phyloP scores from a whole-genome alignment of 371 early-diverging fungal species.

The Capniomyces stellatus region DNA sequence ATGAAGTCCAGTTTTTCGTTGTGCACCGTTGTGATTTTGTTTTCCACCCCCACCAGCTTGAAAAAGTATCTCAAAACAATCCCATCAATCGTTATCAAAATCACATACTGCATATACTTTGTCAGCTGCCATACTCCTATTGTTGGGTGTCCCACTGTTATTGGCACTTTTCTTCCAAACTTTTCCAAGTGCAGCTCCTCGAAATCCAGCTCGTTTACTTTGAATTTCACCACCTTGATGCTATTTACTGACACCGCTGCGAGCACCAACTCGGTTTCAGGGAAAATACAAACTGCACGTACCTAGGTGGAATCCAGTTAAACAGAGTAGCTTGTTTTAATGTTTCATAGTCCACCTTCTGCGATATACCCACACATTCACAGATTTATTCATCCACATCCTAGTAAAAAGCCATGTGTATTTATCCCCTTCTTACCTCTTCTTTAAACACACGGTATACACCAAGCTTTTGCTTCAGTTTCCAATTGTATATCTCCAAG shows the following conservation, averaged over 20 bases:
- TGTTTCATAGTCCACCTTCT: not conserved
- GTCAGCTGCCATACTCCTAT: not conserved
- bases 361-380: not conserved
- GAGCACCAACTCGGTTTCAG: not conserved
- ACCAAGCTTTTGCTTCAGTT: not conserved
- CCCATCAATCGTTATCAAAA: not conserved
- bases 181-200: not conserved
- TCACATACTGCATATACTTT: not conserved
- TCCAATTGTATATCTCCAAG: not conserved
- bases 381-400: no score
- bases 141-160: not conserved
- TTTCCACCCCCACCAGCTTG: not conserved
- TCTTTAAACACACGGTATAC: not conserved
- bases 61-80: not conserved
- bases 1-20: not conserved
- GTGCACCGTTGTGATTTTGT: not conserved
- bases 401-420: not conserved
- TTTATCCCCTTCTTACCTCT: not conserved
- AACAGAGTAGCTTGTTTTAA: not conserved
- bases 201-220: not conserved
- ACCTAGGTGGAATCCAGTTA: not conserved
- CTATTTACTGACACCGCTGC: not conserved
- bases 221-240: not conserved
- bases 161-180: not conserved
- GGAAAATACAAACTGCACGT: not conserved